Evolutionary conservation across 2,329 filamentous ascomycete genomes (phyloP).

Genomic region (Amylocarpus encephaloides): DNA sequence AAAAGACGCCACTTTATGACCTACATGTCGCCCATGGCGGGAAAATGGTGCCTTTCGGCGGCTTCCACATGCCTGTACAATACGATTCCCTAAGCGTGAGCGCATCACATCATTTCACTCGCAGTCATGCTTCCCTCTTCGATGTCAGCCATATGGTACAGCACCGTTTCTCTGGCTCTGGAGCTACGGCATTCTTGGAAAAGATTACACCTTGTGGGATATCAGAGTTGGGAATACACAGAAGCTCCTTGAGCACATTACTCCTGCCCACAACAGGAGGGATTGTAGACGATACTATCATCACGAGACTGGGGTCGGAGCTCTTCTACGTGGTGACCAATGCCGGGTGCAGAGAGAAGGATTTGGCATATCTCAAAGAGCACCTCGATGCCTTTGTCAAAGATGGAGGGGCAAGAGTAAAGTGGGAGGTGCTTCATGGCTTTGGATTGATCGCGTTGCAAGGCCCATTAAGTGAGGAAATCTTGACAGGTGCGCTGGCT

Average conservation of each 20-base stretch:
- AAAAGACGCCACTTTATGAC: slow-evolving; percentile 70
- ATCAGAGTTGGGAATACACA: slow-evolving; percentile 54
- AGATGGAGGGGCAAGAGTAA: slow-evolving; percentile 49
- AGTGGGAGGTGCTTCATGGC: slow-evolving; percentile 64
- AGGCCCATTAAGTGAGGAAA: slow-evolving; percentile 67
- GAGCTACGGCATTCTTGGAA: slow-evolving; percentile 75
- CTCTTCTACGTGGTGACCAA: slow-evolving; percentile 93
- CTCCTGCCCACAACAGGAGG: slow-evolving; percentile 76
- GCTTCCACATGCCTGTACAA: slow-evolving; percentile 87
- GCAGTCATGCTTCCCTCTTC: slow-evolving; percentile 82
- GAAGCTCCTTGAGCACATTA: slow-evolving; percentile 77
- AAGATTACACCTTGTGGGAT: slow-evolving; percentile 74
- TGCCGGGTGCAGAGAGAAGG: slow-evolving; percentile 84
- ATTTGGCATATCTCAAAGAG: slow-evolving; percentile 66
- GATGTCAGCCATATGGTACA: slow-evolving; percentile 97
- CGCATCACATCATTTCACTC: slow-evolving; percentile 85
- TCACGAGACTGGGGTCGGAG: slow-evolving; percentile 70
- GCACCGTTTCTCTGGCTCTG: slow-evolving; percentile 75
- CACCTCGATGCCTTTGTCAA: slow-evolving; percentile 58
- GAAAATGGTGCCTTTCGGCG: slow-evolving; percentile 96
- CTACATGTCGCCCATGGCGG: slow-evolving; percentile 71
- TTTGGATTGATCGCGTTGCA: slow-evolving; percentile 84
- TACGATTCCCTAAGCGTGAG: slow-evolving; percentile 72
- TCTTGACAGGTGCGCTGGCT: slow-evolving; percentile 60
- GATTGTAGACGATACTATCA: slow-evolving; percentile 90